Conservation (phyloP, 495 filamentous ascomycete species). For the Penicillium simplicissimum region DNA sequence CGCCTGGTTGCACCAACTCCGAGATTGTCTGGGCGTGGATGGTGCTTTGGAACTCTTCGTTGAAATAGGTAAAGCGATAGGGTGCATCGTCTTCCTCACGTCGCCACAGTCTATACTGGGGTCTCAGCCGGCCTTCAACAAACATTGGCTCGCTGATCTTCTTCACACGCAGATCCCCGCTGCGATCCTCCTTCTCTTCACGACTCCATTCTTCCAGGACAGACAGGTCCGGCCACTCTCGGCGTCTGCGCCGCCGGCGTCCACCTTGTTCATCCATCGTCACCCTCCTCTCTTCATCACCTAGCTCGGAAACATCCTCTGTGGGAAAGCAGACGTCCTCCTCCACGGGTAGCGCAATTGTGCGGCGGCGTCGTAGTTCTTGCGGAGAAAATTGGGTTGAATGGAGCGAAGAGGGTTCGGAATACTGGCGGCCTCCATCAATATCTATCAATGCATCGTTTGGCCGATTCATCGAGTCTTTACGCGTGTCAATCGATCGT, state of each 20-base stretch:
- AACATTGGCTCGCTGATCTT: constrained; percentile 92
- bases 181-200: constrained; percentile 87
- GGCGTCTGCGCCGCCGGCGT: constrained; percentile 55
- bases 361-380: constrained; percentile 50
- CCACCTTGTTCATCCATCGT: constrained; percentile 45
- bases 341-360: constrained; percentile 59
- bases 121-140: constrained; percentile 82
- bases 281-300: constrained; percentile 60
- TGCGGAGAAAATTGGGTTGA: constrained; percentile 39
- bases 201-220: constrained; percentile 88
- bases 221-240: constrained; percentile 68
- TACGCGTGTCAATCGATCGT: constrained; percentile 37
- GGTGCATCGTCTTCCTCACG: constrained; percentile 85
- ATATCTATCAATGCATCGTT: constrained; percentile 61
- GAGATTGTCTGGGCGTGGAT: constrained; percentile 95
- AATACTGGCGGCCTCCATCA: constrained; percentile 40
- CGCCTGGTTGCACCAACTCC: constrained; percentile 81
- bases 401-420: constrained; percentile 31
- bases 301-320: constrained; percentile 74
- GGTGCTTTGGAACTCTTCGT: constrained; percentile 90
- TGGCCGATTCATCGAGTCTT: constrained; percentile 30
- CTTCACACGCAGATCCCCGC: constrained; percentile 83
- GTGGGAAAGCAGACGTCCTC: constrained; percentile 94
- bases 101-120: constrained; percentile 79
- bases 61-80: constrained; percentile 97